Evolutionary conservation across 2,329 filamentous ascomycete species (phyloP).

Genomic region (Cercospora beticola): DNA sequence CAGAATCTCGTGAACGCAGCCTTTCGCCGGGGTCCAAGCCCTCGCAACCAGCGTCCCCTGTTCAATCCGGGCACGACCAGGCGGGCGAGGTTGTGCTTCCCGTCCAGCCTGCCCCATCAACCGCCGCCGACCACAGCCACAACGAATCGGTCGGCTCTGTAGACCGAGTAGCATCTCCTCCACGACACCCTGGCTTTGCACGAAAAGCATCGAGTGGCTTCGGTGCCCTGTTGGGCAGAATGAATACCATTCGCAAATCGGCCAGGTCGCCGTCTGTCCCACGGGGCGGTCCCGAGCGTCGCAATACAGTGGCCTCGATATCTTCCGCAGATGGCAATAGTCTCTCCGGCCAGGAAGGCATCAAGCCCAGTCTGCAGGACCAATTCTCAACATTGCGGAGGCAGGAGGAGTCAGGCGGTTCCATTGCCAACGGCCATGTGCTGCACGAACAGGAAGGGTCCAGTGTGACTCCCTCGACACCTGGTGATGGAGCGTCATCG

Average conservation of each 20-base stretch:
- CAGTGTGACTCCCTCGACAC: constrained; percentile 27
- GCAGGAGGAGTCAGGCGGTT: constrained; percentile 44
- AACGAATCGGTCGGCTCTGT: constrained; percentile 22
- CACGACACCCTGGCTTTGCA: constrained; percentile 41
- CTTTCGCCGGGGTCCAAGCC: constrained; percentile 24
- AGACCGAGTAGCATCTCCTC: constrained; percentile 35
- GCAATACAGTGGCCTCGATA: constrained; percentile 30
- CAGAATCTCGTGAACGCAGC: constrained; percentile 21
- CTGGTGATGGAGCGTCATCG: constrained; percentile 42
- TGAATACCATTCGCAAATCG: constrained; percentile 57
- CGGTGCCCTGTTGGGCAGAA: constrained; percentile 70
- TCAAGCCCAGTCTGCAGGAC: constrained; percentile 46
- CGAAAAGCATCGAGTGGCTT: constrained; percentile 87
- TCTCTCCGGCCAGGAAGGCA: constrained; percentile 30
- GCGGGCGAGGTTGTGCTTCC: constrained; percentile 60
- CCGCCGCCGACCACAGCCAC: constrained; percentile 34
- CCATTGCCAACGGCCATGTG: constrained; percentile 21
- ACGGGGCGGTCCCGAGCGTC: constrained; percentile 27
- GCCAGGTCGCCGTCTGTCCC: constrained; percentile 51
- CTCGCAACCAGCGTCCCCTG: constrained; percentile 28
- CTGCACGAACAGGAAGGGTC: constrained; percentile 21
- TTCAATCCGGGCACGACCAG: constrained; percentile 60
- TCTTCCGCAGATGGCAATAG: constrained; percentile 23
- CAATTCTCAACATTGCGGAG: constrained; percentile 49
- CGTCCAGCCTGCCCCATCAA: constrained; percentile 56